Evolutionary conservation across 345 rosid species (phyloP).

Genomic region (Cardiospermum halicacabum): DNA sequence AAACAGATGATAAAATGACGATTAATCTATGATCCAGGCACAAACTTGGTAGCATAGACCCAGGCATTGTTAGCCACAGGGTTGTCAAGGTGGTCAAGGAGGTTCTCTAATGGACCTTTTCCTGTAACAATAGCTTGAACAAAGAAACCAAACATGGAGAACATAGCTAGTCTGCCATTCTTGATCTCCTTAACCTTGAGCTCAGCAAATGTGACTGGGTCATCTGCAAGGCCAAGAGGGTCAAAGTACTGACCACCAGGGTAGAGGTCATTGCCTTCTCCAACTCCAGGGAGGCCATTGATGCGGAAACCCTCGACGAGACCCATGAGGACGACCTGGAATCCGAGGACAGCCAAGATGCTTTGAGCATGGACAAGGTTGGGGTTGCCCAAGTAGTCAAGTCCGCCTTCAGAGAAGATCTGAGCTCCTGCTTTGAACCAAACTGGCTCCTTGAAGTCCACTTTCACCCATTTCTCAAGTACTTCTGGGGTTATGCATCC

Average conservation of each 20-base stretch:
- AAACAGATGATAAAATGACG: background rate
- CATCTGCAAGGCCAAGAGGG: conserved; percentile 88
- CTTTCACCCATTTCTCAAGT: conserved; percentile 72
- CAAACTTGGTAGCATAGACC: conserved; percentile 95
- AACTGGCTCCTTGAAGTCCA: conserved; percentile 92
- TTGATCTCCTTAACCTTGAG: conserved; percentile 97
- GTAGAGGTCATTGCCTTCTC: conserved; percentile 90
- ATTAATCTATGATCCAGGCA: conserved; percentile 58
- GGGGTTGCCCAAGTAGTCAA: conserved; percentile 98
- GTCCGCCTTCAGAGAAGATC: conserved; percentile 94
- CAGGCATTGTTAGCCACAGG: conserved; percentile 98
- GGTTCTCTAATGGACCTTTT: conserved; percentile 91
- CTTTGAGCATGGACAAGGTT: conserved; percentile 97
- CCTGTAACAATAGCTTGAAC: conserved; percentile 96
- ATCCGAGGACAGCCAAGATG: conserved; percentile 85
- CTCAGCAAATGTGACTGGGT: conserved; percentile 80
- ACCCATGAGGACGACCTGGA: conserved; percentile 88
- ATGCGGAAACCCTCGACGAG: conserved; percentile 92
- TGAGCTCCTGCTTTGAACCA: conserved; percentile 99
- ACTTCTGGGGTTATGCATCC: conserved; percentile 97
- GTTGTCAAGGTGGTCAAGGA: conserved; percentile 84
- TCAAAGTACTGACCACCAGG: conserved; percentile 90
- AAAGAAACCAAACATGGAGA: conserved; percentile 98
- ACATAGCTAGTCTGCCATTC: conserved; percentile 94
- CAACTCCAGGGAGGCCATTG: conserved; percentile 90